Evolutionary conservation across 345 rosid genomes (phyloP).

Genomic region (Crucihimalaya himalaica): DNA sequence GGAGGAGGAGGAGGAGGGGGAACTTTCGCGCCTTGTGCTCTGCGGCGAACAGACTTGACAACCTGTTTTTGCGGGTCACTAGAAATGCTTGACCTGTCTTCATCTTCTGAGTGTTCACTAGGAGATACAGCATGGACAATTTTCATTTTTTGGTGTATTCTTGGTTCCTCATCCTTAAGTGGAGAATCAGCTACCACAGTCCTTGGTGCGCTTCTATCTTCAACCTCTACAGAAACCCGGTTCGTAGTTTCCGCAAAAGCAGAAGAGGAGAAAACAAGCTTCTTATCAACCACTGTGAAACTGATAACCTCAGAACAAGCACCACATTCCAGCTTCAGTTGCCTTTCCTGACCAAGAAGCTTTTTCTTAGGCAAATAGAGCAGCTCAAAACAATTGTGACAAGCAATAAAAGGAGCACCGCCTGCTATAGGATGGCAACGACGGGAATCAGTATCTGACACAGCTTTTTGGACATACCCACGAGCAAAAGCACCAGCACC

Average conservation of each 20-base stretch:
- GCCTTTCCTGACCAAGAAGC: conserved; percentile 37
- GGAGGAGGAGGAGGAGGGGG: conserved; percentile 36
- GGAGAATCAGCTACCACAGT: conserved; percentile 24
- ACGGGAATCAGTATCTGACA: conserved; percentile 36
- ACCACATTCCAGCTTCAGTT: conserved; percentile 58
- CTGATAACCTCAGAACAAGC: conserved; percentile 53
- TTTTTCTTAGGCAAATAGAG: conserved; percentile 56
- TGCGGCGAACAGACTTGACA: conserved; percentile 41
- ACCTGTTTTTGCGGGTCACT: conserved; percentile 28
- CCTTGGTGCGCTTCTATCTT: conserved; percentile 9
- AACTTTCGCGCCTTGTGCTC: conserved; percentile 21
- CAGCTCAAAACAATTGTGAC: conserved; percentile 61
- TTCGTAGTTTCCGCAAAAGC: conserved; percentile 30
- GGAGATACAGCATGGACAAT: conserved; percentile 32
- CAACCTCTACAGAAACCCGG: conserved; percentile 8
- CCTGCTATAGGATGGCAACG: conserved; percentile 55
- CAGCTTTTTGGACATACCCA: conserved; percentile 37
- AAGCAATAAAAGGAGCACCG: conserved; percentile 67
- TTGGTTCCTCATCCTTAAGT: conserved; percentile 30
- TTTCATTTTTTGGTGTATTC: conserved; percentile 23
- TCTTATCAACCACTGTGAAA: conserved; percentile 44
- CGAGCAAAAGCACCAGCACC: conserved; percentile 47
- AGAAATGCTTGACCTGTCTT: conserved; percentile 35
- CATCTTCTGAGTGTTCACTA: conserved; percentile 38
- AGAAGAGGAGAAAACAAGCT: conserved; percentile 47